Base-by-base conservation (phyloP, 2,329 filamentous ascomycete genomes). In the Cladosporium halotolerans region DNA sequence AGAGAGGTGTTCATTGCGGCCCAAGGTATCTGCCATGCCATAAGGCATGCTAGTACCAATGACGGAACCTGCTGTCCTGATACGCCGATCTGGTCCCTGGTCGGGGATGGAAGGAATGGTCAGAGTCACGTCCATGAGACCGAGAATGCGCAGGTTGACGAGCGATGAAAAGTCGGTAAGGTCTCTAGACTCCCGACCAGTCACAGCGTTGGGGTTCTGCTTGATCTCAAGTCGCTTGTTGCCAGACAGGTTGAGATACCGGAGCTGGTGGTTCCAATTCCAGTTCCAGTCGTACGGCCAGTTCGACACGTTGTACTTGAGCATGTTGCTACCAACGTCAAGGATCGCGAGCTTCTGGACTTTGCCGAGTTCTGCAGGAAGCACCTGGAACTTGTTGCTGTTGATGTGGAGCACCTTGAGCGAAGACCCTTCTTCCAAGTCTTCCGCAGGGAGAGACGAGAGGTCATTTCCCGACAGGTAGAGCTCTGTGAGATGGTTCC, bases 281-380 rank as follows among this genome's bases (percentile, higher is more conserved):
- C 93, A 99, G 65, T 99, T 99, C 93, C 93, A 99, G 68, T 99
- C 93, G 67, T 99, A 99, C 0, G 92, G 93, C 78, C 95, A 96
- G 66, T 99, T 99, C 31, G 90, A 93, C 45, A 99, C 95, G 68
- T 99, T 99, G 79, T 99, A 99, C 71, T 97, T 99, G 54, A 99
- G 77, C 18, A 82, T 84, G 67, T 99, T 99, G 77, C 88, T 96
- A 56, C 91, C 92, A 58, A 95, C 95, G 71, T 99, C 93, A 47
- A 99, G 78, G 46, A 96, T 86, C 4, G 90, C 85, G 23, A 99
- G 80, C 70, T 93, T 93, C 72, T 90, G 88, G 42, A 96, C 89
- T 69, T 96, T 89, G 57, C 90, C 95, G 45, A 99, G 85, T 67
- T 99, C 93, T 8, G 93, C 93, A 2, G 93, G 93, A 16, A 99